These are phyloP conservation scores for Chlamydomonas incerta DNA, from an alignment of 139 green algal species.

Conservation along the genomic window DNA sequence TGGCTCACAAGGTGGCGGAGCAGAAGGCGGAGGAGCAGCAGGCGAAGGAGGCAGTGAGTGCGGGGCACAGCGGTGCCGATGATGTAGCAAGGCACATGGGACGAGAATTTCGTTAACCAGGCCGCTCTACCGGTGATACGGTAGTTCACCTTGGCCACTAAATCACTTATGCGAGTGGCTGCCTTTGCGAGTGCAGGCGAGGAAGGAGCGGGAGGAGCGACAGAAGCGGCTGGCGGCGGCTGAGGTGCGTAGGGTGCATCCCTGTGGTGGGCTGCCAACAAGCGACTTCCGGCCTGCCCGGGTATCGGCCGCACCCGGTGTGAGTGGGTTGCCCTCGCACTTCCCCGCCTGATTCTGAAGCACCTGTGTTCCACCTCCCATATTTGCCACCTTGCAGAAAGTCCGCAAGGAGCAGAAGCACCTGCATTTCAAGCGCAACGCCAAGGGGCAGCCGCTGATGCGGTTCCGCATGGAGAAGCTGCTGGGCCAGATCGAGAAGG, in stretches of 20 bases:
- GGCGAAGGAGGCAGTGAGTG: conserved; percentile 23
- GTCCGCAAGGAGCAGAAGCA: conserved; percentile 41
- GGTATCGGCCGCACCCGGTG: too few relatives aligned
- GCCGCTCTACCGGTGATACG: too few relatives aligned
- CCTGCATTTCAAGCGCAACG: conserved; percentile 44
- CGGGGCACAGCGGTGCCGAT: too few relatives aligned
- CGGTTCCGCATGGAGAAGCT: conserved; percentile 51
- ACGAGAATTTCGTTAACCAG: too few relatives aligned
- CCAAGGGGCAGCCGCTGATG: conserved; percentile 50
- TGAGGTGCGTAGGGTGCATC: conserved; percentile 29
- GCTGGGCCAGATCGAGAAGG: conserved; percentile 25
- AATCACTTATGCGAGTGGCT: too few relatives aligned
- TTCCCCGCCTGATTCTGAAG: not conserved
- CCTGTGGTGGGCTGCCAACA: too few relatives aligned
- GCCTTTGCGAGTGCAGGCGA: not conserved
- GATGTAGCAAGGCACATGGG: too few relatives aligned
- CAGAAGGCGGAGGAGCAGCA: conserved; percentile 31
- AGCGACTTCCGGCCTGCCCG: too few relatives aligned
- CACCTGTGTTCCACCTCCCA: too few relatives aligned
- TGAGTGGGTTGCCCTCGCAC: too few relatives aligned
- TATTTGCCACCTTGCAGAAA: conserved; percentile 32
- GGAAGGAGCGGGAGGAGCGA: conserved; percentile 28
- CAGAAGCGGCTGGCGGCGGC: not conserved
- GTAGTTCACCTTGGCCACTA: too few relatives aligned
- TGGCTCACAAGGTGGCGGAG: conserved; percentile 27